These are phyloP conservation scores for Coemansia furcata DNA, from an alignment of 192 early-diverging fungal genomes.

Conservation along the genomic window DNA sequence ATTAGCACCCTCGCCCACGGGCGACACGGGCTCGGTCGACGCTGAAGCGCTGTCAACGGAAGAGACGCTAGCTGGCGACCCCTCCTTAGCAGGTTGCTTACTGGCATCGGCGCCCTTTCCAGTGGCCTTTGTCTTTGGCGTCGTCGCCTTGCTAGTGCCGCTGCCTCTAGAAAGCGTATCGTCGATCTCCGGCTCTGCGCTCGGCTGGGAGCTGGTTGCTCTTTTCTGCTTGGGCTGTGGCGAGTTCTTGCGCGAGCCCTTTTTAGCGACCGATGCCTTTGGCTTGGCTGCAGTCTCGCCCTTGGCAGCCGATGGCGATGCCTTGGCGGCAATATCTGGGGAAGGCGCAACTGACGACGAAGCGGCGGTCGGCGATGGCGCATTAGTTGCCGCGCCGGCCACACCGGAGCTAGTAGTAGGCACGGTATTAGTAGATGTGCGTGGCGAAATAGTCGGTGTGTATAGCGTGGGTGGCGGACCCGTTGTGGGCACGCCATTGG, in stretches of 20 bases:
- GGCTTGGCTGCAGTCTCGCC: slow-evolving; percentile 5
- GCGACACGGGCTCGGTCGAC: neutral
- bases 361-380: neutral
- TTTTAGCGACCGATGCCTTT: slow-evolving; percentile 34
- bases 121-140: neutral
- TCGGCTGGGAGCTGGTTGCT: slow-evolving; percentile 1
- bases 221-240: slow-evolving; percentile 41
- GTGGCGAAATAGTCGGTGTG: slow-evolving; percentile 11
- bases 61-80: neutral
- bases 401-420: neutral
- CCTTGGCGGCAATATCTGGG: neutral
- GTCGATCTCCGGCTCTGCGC: slow-evolving; percentile 22
- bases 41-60: neutral
- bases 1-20: neutral
- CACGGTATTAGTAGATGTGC: neutral
- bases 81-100: slow-evolving; percentile 7
- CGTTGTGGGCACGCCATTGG: slow-evolving; percentile 38
- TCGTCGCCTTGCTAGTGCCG: neutral
- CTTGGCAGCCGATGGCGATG: slow-evolving; percentile 4
- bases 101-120: neutral
- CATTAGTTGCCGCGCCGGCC: neutral
- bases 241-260: slow-evolving; percentile 48
- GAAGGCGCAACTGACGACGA: neutral
- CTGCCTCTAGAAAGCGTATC: neutral
- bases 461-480: slow-evolving; percentile 17